Percentiles rank a stretch among this genome's conserved stretches.
Evolutionary conservation across 192 early-diverging fungal species (phyloP).

Genomic region (Coemansia asiatica): DNA sequence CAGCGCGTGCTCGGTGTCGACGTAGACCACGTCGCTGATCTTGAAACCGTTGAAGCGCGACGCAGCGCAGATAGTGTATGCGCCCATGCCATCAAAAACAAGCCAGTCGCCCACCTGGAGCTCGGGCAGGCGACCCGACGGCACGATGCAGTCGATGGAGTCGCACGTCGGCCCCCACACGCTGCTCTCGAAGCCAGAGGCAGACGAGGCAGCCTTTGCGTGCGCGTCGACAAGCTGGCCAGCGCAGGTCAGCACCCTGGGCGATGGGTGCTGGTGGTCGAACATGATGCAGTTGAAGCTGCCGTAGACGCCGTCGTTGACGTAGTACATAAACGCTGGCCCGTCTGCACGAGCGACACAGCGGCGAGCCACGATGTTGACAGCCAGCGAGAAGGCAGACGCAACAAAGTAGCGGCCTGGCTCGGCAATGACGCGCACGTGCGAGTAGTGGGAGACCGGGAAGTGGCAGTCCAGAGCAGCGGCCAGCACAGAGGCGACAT

Average conservation of each 20-base stretch:
- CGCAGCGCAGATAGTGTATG: constrained; percentile 91
- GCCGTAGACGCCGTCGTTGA: constrained; percentile 99
- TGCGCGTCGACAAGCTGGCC: constrained; percentile 46
- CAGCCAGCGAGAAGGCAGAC: constrained; percentile 90
- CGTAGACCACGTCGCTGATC: constrained; percentile 81
- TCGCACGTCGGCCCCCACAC: constrained; percentile 99
- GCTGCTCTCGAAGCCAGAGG: constrained; percentile 56
- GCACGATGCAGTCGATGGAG: constrained; percentile 91
- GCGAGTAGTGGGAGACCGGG: constrained; percentile 54
- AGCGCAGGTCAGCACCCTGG: constrained; percentile 63
- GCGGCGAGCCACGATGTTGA: constrained; percentile 90
- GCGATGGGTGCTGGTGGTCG: constrained; percentile 82
- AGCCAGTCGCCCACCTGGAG: constrained; percentile 96
- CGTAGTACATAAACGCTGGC: constrained; percentile 76
- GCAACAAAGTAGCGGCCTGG: constrained; percentile 96
- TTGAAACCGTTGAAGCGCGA: constrained; percentile 88
- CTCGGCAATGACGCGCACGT: constrained; percentile 93
- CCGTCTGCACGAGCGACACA: constrained; percentile 58
- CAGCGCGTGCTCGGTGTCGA: constrained; percentile 63
- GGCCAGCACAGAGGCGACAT: constrained; percentile 75
- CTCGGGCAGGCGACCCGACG: constrained; percentile 68
- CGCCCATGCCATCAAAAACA: constrained; percentile 93
- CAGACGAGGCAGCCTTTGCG: not conserved
- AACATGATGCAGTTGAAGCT: constrained; percentile 98
- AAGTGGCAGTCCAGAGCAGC: constrained; percentile 79